Percentiles rank a stretch among this genome's conserved stretches.
Conservation (phyloP, 352 stramenopile genomes). For the Phytophthora macrochlamydospora region DNA sequence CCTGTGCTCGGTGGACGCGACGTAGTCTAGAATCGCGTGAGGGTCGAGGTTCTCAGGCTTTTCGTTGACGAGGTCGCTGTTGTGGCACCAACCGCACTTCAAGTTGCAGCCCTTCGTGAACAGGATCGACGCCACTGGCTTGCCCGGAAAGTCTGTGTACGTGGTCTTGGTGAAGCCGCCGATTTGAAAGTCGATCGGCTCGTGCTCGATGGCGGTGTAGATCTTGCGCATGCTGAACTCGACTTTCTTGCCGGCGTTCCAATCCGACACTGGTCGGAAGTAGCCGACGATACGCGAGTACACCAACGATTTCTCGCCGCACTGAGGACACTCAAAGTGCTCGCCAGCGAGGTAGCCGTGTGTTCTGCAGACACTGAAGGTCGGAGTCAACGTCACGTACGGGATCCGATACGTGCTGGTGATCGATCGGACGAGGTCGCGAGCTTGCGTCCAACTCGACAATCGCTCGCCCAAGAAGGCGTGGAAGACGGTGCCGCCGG, state of each 20-base stretch:
- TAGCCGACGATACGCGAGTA: slow-evolving; percentile 41
- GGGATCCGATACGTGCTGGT: slow-evolving; percentile 32
- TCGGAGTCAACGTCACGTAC: slow-evolving; percentile 36
- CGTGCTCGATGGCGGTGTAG: slow-evolving; percentile 34
- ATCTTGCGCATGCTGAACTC: slow-evolving; percentile 43
- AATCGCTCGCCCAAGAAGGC: slow-evolving; percentile 35
- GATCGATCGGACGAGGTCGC: slow-evolving; percentile 30
- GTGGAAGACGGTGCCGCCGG: slow-evolving; percentile 36
- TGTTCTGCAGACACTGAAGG: slow-evolving; percentile 33
- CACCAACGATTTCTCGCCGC: slow-evolving; percentile 28
- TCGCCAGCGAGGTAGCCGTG: slow-evolving; percentile 34
- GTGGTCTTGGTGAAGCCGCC: slow-evolving; percentile 36
- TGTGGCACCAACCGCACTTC: slow-evolving; percentile 39
- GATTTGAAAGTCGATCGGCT: slow-evolving; percentile 37
- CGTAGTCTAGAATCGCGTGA: slow-evolving; percentile 36
- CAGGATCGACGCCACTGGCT: slow-evolving; percentile 28
- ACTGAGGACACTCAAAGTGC: slow-evolving; percentile 36
- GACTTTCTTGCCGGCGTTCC: slow-evolving; percentile 37
- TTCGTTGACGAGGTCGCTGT: slow-evolving; percentile 36
- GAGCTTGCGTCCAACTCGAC: slow-evolving; percentile 36
- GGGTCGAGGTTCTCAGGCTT: slow-evolving; percentile 30
- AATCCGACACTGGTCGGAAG: slow-evolving; percentile 36
- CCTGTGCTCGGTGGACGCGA: slow-evolving; percentile 34
- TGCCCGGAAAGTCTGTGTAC: slow-evolving; percentile 33
- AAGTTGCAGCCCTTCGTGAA: slow-evolving; percentile 42